Percentiles rank a stretch among this genome's conserved stretches.
Conservation (phyloP, 2,329 filamentous ascomycete genomes). For the Furcasterigmium furcatum region DNA sequence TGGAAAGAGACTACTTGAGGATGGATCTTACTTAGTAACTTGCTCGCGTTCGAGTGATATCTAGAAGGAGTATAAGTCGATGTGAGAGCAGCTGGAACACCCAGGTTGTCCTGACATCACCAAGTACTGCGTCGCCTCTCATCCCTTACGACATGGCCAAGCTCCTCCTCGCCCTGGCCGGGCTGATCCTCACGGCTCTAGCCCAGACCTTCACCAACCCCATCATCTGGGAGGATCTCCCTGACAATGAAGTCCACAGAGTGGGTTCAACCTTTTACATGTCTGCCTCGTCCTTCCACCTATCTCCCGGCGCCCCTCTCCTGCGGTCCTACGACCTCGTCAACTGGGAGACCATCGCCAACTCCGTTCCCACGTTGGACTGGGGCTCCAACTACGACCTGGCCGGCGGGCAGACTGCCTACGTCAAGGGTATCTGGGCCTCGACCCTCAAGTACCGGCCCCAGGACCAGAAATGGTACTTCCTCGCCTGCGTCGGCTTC, state of each 20-base stretch:
- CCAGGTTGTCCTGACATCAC: background rate
- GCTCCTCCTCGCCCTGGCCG: background rate
- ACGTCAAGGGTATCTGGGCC: constrained; percentile 52
- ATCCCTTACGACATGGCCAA: background rate
- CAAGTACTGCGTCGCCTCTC: background rate
- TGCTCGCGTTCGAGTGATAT: too few species aligned
- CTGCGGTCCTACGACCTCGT: constrained; percentile 45
- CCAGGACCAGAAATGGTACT: constrained; percentile 13
- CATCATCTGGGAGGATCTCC: constrained; percentile 45
- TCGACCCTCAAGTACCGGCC: constrained; percentile 32
- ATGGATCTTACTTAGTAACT: too few species aligned
- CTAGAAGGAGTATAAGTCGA: background rate
- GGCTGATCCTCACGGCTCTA: background rate
- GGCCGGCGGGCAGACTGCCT: constrained; percentile 35
- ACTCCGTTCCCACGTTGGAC: constrained; percentile 29
- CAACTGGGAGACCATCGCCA: constrained; percentile 35
- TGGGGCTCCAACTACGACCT: constrained; percentile 45
- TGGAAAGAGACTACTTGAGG: too few species aligned
- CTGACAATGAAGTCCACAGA: constrained; percentile 47
- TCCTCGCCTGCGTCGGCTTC: constrained; percentile 13
- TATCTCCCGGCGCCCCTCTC: constrained; percentile 46
- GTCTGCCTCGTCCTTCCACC: constrained; percentile 46
- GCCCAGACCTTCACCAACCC: constrained; percentile 36
- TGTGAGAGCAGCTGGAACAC: background rate
- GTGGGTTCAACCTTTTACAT: constrained; percentile 35